phyloP scores from a whole-genome alignment of 2,329 filamentous ascomycete species.

The Scytalidium lignicola region DNA sequence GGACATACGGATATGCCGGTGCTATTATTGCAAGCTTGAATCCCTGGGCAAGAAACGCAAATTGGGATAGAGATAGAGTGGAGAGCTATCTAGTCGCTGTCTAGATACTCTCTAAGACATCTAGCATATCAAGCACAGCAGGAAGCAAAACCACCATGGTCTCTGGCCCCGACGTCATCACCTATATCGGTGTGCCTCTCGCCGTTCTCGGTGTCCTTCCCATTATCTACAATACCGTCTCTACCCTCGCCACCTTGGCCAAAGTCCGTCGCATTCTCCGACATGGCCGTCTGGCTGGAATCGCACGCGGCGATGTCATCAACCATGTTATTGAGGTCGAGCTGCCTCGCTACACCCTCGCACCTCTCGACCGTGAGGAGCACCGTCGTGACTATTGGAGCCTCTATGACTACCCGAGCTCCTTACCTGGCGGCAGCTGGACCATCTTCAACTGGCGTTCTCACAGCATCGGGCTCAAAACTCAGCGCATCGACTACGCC shows the following conservation, averaged over 20 bases:
- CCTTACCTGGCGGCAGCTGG: slow-evolving; percentile 57
- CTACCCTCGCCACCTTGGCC: slow-evolving; percentile 54
- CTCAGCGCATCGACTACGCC: slow-evolving; percentile 58
- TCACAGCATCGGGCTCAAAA: slow-evolving; percentile 56
- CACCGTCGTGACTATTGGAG: slow-evolving; percentile 54
- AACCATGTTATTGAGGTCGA: slow-evolving; percentile 64
- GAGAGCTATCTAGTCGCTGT: no score
- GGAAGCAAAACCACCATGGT: slow-evolving; percentile 6
- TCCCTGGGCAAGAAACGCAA: no score
- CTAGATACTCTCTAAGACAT: background rate
- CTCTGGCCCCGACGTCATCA: slow-evolving; percentile 41
- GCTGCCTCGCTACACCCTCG: slow-evolving; percentile 58
- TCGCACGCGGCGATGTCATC: slow-evolving; percentile 59
- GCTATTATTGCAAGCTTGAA: no score
- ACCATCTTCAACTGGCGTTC: slow-evolving; percentile 62
- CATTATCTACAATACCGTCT: slow-evolving; percentile 60
- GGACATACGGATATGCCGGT: no score
- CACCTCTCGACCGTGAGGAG: slow-evolving; percentile 50
- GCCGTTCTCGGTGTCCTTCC: slow-evolving; percentile 56
- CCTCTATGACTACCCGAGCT: slow-evolving; percentile 44
- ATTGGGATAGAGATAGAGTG: no score
- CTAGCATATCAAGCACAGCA: background rate
- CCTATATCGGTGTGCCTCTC: slow-evolving; percentile 52
- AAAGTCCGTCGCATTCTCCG: slow-evolving; percentile 55
- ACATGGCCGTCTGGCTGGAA: slow-evolving; percentile 50